Conservation (phyloP, 2,329 filamentous ascomycete genomes). For the Bipolaris sorokiniana region DNA sequence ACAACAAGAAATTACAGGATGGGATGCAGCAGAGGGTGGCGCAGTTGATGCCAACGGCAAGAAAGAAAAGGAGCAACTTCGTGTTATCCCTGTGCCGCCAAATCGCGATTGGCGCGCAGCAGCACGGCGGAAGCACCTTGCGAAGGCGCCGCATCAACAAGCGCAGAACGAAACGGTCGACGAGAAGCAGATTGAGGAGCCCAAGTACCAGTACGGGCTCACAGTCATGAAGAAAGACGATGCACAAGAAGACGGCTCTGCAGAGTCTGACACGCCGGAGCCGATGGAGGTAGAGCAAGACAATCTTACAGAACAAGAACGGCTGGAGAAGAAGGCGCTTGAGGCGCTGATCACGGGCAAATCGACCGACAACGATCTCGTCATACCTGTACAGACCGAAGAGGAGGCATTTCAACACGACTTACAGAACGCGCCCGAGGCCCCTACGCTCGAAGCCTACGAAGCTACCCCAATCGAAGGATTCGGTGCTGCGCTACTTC, state of each 20-base stretch:
- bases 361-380: constrained; percentile 42
- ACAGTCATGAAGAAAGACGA: constrained; percentile 54
- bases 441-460: constrained; percentile 82
- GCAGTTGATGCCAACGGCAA: constrained; percentile 50
- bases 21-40: constrained; percentile 59
- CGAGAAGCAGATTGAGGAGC: constrained; percentile 44
- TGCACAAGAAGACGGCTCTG: constrained; percentile 14
- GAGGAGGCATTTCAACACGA: constrained; percentile 75
- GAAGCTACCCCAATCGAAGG: constrained; percentile 89
- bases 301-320: constrained; percentile 39
- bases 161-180: constrained; percentile 39
- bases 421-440: constrained; percentile 73
- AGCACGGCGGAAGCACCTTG: constrained; percentile 60
- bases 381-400: constrained; percentile 54
- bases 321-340: constrained; percentile 61
- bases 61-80: constrained; percentile 52
- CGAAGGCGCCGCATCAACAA: constrained; percentile 62
- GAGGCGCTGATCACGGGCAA: constrained; percentile 53
- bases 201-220: constrained; percentile 59
- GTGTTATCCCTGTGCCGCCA: constrained; percentile 64
- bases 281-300: constrained; percentile 40
- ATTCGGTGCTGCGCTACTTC: constrained; percentile 86
- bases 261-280: constrained; percentile 17
- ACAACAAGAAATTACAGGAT: constrained; percentile 58
- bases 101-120: constrained; percentile 70